Conservation (phyloP, 1,139 yeast genomes). For the Saccharomycopsis crataegensis region DNA sequence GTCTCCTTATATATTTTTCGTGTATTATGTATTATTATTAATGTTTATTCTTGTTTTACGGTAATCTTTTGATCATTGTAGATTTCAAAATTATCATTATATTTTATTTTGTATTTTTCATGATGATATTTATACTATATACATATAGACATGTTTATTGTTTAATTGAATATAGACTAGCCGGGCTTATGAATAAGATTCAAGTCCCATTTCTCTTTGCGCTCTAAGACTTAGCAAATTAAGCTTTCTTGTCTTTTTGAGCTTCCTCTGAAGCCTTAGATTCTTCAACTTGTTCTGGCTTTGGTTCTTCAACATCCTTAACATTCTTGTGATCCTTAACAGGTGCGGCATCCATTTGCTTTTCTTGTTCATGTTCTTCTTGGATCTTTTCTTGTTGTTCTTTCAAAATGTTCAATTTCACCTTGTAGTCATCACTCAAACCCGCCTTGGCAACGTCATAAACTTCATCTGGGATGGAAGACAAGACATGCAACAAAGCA, state of each 20-base stretch:
- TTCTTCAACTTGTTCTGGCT: neutral
- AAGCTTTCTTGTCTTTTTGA: neutral
- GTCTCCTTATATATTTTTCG: neutral
- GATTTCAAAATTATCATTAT: too few relatives aligned
- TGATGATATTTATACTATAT: too few relatives aligned
- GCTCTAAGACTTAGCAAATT: too few relatives aligned
- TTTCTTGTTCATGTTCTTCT: conserved; percentile 86
- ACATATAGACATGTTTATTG: too few relatives aligned
- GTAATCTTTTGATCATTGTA: neutral
- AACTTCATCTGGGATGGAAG: conserved; percentile 90
- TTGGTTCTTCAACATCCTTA: neutral
- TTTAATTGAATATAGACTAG: too few relatives aligned
- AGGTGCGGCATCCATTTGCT: conserved; percentile 35
- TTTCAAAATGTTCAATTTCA: conserved; percentile 82
- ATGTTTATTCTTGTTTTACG: neutral
- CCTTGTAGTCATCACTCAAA: conserved; percentile 73
- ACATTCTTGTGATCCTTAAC: conserved; percentile 1
- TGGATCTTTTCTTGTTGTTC: conserved; percentile 93
- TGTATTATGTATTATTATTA: neutral
- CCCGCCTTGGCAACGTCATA: conserved; percentile 78
- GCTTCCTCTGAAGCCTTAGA: neutral
- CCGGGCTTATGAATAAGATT: too few relatives aligned
- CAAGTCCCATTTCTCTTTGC: too few relatives aligned
- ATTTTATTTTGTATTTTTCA: too few relatives aligned
- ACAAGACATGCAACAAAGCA: conserved; percentile 80